Percentiles rank a stretch among this genome's conserved stretches.
Evolutionary conservation across 768 basidiomycete genomes (phyloP).

Genomic region (Lanmaoa pseudosensibilis): DNA sequence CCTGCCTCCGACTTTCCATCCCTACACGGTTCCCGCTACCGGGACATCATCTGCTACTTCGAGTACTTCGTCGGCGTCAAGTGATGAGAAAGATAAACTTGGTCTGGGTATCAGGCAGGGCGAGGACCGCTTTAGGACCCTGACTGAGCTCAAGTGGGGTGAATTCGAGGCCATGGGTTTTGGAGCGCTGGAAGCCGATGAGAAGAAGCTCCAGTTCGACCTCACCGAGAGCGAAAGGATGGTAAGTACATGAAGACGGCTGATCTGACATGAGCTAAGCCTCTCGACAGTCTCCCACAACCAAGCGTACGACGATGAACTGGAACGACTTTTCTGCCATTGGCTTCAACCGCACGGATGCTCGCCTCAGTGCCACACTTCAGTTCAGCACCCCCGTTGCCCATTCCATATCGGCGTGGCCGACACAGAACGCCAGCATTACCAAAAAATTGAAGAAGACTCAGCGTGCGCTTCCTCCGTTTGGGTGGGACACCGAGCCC

Average conservation of each 20-base stretch:
- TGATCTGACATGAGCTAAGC: slow-evolving; percentile 8
- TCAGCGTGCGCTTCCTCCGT: slow-evolving; percentile 69
- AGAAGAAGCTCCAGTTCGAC: slow-evolving; percentile 88
- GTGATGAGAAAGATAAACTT: slow-evolving; percentile 32
- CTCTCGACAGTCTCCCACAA: slow-evolving; percentile 50
- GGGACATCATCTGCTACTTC: slow-evolving; percentile 43
- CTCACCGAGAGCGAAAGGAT: slow-evolving; percentile 83
- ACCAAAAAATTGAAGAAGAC: slow-evolving; percentile 80
- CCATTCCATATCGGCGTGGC: slow-evolving; percentile 69
- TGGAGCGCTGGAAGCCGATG: slow-evolving; percentile 45
- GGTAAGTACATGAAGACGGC: slow-evolving; percentile 34
- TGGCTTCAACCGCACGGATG: slow-evolving; percentile 81
- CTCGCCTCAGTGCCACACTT: slow-evolving; percentile 74
- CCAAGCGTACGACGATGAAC: slow-evolving; percentile 80
- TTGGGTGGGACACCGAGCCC: slow-evolving; percentile 92
- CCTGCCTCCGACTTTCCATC: slow-evolving; percentile 59
- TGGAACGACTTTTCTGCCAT: slow-evolving; percentile 88
- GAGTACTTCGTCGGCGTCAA: slow-evolving; percentile 39
- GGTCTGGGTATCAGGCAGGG: slow-evolving; percentile 41
- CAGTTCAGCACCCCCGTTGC: slow-evolving; percentile 66
- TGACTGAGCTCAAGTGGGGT: slow-evolving; percentile 90
- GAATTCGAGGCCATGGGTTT: slow-evolving; percentile 89
- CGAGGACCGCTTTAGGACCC: slow-evolving; percentile 72
- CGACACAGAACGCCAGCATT: slow-evolving; percentile 69
- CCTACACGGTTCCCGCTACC: slow-evolving; percentile 35